Percentiles rank a stretch among this genome's conserved stretches.
phyloP scores from a whole-genome alignment of 2,329 filamentous ascomycete genomes.

The Exophiala xenobiotica region DNA sequence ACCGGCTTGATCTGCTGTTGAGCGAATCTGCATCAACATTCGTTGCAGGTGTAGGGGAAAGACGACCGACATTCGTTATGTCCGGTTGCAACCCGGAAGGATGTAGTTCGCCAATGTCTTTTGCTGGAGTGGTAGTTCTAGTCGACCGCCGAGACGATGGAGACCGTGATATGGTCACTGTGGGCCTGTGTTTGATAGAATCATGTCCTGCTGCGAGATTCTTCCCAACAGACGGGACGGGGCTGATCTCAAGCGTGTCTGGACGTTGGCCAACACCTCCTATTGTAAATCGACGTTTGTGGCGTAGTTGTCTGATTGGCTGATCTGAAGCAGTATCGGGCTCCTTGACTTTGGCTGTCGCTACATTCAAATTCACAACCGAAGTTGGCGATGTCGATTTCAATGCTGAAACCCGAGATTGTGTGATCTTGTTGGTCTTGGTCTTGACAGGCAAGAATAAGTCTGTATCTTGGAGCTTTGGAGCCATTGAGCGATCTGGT shows the following conservation, averaged over 20 bases:
- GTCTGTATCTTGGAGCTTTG: not conserved
- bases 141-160: not conserved
- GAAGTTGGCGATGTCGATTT: too few relatives aligned
- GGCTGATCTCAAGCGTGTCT: not conserved
- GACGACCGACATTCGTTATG: not conserved
- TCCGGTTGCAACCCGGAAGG: not conserved
- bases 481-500: not conserved
- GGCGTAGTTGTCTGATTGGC: not conserved
- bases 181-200: not conserved
- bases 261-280: not conserved
- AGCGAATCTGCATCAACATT: not conserved
- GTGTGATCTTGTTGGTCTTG: not conserved
- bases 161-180: not conserved
- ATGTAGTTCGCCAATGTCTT: not conserved
- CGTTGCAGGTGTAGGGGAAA: not conserved
- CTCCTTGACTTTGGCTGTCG: not conserved
- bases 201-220: not conserved
- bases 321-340: not conserved
- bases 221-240: not conserved
- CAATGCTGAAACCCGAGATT: too few relatives aligned
- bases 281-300: constrained; percentile 9
- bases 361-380: not conserved
- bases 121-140: not conserved
- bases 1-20: not conserved
- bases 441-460: constrained; percentile 1